These are phyloP conservation scores for Smithsoniella earleae DNA, from an alignment of 163 green algal species.

Conservation along the genomic window DNA sequence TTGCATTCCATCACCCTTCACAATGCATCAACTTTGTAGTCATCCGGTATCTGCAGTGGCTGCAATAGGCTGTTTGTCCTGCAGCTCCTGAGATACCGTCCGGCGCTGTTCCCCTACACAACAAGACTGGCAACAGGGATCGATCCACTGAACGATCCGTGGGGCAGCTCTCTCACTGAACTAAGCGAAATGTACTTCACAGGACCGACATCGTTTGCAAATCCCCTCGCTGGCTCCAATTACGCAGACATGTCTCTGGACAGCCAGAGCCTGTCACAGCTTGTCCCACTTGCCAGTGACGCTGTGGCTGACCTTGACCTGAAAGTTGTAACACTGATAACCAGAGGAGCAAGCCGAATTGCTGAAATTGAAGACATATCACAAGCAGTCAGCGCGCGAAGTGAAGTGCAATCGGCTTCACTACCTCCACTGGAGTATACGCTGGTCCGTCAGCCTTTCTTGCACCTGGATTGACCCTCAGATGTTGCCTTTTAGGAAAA, in stretches of 20 bases:
- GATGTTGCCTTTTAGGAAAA: too few species aligned
- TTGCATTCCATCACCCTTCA: not conserved
- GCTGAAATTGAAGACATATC: not conserved
- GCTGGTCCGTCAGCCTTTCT: too few species aligned
- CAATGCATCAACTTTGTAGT: not conserved
- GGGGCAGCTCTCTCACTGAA: not conserved
- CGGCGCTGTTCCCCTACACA: constrained; percentile 16
- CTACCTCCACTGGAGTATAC: too few species aligned
- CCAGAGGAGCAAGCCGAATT: not conserved
- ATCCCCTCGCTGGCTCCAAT: too few species aligned
- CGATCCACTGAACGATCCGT: constrained; percentile 3
- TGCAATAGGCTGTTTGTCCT: too few species aligned
- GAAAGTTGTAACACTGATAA: not conserved
- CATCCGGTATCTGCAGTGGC: too few species aligned
- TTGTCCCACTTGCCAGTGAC: too few species aligned
- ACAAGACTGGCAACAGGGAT: not conserved
- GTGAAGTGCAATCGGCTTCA: too few species aligned
- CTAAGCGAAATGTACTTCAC: constrained; percentile 16
- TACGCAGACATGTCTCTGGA: not conserved
- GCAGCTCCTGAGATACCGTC: not conserved
- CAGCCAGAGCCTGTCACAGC: not conserved
- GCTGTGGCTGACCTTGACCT: not conserved
- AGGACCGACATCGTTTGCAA: too few species aligned
- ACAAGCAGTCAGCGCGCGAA: too few species aligned
- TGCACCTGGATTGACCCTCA: too few species aligned